These are phyloP conservation scores for Pseudonitzschia delicatissima DNA, from an alignment of 108 stramenopile genomes.

Conservation along the genomic window DNA sequence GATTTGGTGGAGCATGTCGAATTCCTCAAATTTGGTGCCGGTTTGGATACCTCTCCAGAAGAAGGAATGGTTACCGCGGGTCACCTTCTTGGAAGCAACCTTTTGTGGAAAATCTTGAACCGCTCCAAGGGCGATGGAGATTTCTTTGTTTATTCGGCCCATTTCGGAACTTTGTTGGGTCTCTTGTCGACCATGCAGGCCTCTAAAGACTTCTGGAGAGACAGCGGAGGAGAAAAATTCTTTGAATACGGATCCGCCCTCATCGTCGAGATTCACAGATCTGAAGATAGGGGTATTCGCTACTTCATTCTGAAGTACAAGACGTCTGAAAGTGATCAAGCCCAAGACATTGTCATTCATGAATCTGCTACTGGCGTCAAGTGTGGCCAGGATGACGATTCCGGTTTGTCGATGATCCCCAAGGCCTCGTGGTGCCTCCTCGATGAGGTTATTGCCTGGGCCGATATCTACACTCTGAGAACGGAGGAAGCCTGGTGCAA, in stretches of 20 bases:
- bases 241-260: constrained; percentile 40
- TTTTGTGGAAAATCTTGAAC: constrained; percentile 34
- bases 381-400: neutral
- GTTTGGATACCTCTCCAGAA: neutral
- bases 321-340: neutral
- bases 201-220: neutral
- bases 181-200: constrained; percentile 31
- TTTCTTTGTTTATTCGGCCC: constrained; percentile 46
- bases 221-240: constrained; percentile 19
- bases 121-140: constrained; percentile 24
- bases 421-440: constrained; percentile 15
- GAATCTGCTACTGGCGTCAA: neutral
- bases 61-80: constrained; percentile 15
- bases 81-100: constrained; percentile 32
- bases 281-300: neutral
- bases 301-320: constrained; percentile 37
- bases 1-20: constrained; percentile 27
- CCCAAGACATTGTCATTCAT: constrained; percentile 5
- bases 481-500: constrained; percentile 34
- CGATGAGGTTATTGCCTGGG: constrained; percentile 21
- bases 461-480: constrained; percentile 5
- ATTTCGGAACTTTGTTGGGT: constrained; percentile 38
- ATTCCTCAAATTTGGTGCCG: constrained; percentile 22
- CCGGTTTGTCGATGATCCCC: neutral
- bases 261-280: constrained; percentile 38